A percentile compares a stretch with the other conserved stretches of the same genome.
phyloP scores from a whole-genome alignment of 257 asterid genomes.

The Solanum raphanifolium region DNA sequence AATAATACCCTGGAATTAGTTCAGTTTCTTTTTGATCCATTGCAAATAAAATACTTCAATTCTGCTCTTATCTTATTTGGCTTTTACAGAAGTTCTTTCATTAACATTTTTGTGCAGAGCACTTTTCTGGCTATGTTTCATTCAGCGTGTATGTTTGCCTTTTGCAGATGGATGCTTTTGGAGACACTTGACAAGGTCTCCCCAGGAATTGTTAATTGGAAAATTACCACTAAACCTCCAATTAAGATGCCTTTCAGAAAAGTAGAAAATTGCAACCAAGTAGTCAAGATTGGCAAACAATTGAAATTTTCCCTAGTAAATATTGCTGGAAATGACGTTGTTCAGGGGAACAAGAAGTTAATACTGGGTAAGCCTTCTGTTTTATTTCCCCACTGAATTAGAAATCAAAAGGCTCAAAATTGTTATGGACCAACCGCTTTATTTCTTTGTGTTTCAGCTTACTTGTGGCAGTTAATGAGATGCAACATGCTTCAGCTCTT shows the following conservation, averaged over 20 bases:
- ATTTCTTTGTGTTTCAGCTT: slow-evolving; percentile 43
- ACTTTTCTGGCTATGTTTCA: not conserved
- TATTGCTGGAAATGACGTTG: slow-evolving; percentile 86
- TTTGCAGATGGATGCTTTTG: slow-evolving; percentile 80
- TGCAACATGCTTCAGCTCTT: slow-evolving; percentile 82
- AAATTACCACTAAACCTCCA: slow-evolving; percentile 86
- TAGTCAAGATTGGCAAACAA: slow-evolving; percentile 83
- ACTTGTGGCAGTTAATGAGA: slow-evolving; percentile 92
- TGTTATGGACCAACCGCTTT: slow-evolving; percentile 5
- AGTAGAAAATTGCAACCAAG: slow-evolving; percentile 98
- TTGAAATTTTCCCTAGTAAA: slow-evolving; percentile 89
- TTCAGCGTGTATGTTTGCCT: not conserved
- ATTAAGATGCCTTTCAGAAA: slow-evolving; percentile 89
- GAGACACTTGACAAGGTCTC: slow-evolving; percentile 89
- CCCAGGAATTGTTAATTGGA: slow-evolving; percentile 92
- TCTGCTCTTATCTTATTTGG: not conserved
- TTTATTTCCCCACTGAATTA: not conserved
- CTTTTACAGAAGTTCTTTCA: not conserved
- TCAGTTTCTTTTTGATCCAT: not conserved
- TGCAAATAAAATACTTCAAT: not conserved
- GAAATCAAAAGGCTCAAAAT: not conserved
- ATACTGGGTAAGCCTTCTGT: slow-evolving; percentile 49
- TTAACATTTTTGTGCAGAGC: not conserved
- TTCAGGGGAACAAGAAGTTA: slow-evolving; percentile 91
- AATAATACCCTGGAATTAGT: not conserved